Conservation (phyloP, 352 stramenopile genomes). For the Elongisporangium prolatum region DNA sequence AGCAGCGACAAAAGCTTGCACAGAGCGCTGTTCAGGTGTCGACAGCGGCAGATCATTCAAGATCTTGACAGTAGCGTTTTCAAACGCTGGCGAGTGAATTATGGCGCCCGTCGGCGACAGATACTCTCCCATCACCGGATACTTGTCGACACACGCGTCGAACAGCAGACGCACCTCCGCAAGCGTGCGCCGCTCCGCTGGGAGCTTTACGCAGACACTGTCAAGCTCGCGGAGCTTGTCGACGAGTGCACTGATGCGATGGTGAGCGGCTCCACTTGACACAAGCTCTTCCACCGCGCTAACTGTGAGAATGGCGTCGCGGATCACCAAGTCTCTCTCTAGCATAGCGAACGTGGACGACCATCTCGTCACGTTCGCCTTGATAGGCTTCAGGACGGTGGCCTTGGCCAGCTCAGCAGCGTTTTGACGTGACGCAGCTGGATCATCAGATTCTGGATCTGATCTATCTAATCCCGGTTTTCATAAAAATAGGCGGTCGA, state of each 20-base stretch:
- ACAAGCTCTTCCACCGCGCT: constrained; percentile 16
- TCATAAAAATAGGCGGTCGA: constrained; percentile 7
- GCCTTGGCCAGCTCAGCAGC: constrained; percentile 10
- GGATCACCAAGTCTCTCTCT: constrained; percentile 13
- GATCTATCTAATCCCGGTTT: constrained; percentile 4
- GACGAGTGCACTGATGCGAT: constrained; percentile 5
- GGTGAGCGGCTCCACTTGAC: constrained; percentile 6
- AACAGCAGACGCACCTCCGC: too few species aligned
- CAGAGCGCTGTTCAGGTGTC: neutral
- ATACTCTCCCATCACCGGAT: constrained; percentile 13
- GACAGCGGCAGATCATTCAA: constrained; percentile 3
- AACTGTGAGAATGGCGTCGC: constrained; percentile 7
- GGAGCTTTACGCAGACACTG: constrained; percentile 6
- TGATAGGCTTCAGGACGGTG: constrained; percentile 4
- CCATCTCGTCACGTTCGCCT: constrained; percentile 16
- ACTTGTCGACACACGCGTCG: constrained; percentile 4
- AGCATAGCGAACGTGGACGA: constrained; percentile 16
- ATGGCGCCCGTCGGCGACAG: constrained; percentile 3
- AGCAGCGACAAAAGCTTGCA: neutral
- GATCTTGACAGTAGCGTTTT: constrained; percentile 9
- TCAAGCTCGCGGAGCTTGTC: constrained; percentile 13
- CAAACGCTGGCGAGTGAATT: constrained; percentile 11
- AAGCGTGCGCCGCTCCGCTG: neutral
- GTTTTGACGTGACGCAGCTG: too few species aligned
- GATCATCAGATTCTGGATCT: too few species aligned